Percentiles rank a stretch among this genome's conserved stretches.
Evolutionary conservation across 1,284 basidiomycete genomes (phyloP).

Genomic region (Moniliophthora roreri): DNA sequence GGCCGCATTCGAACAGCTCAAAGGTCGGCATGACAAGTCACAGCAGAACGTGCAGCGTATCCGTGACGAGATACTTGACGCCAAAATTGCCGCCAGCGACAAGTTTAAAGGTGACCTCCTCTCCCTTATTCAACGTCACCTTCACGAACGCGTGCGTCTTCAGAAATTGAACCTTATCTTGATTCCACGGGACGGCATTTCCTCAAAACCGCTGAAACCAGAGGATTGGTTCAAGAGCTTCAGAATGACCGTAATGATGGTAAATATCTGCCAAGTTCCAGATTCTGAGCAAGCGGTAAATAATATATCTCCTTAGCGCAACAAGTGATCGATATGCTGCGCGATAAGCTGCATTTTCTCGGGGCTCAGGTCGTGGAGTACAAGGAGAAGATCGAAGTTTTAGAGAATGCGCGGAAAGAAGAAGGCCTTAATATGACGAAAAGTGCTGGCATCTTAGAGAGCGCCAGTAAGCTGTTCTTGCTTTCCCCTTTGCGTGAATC

Average conservation of each 20-base stretch:
- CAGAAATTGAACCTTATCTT: slow-evolving; percentile 33
- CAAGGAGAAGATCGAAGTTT: slow-evolving; percentile 29
- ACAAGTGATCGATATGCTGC: slow-evolving; percentile 50
- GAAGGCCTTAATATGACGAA: slow-evolving; percentile 26
- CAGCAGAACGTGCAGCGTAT: slow-evolving; percentile 16
- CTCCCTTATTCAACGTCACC: neutral
- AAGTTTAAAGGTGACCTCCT: slow-evolving; percentile 6
- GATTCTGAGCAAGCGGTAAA: neutral
- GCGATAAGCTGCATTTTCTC: slow-evolving; percentile 48
- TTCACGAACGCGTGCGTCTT: no score
- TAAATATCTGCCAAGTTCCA: slow-evolving; percentile 17
- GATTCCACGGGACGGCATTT: slow-evolving; percentile 26
- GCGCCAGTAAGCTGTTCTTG: slow-evolving; percentile 29
- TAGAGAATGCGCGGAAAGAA: slow-evolving; percentile 37
- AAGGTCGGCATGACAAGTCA: slow-evolving; percentile 23
- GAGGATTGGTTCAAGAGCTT: slow-evolving; percentile 36
- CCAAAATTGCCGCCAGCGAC: slow-evolving; percentile 11
- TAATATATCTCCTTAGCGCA: slow-evolving; percentile 34
- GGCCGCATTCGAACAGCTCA: slow-evolving; percentile 21
- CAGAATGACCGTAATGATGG: slow-evolving; percentile 31
- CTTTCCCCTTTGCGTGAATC: neutral
- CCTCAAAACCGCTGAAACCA: slow-evolving; percentile 27
- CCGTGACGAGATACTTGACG: slow-evolving; percentile 14
- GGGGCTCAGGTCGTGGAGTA: slow-evolving; percentile 43
- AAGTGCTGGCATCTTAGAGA: slow-evolving; percentile 21